Evolutionary conservation across 768 basidiomycete species (phyloP), one percentile per base, ranked within the genome.

Genomic region (Dentipellis fragilis): DNA sequence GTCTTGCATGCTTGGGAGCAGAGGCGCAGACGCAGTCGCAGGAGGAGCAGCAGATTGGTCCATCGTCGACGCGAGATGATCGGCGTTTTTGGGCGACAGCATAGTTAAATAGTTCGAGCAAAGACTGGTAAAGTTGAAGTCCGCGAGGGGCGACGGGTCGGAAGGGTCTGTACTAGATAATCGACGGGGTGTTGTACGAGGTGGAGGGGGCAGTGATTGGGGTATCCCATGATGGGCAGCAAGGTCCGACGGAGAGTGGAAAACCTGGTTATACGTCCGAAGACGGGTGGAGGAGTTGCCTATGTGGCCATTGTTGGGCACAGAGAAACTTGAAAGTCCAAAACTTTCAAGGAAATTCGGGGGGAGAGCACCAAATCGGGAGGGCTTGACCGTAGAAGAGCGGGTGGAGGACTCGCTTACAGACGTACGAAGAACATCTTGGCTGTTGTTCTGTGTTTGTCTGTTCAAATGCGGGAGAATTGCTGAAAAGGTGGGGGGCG

Each of bases 211-310:
- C 49, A 89, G 69, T 59, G 75, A 78, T 62, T 81, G 79, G 58
- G 87, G 87, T 66, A 89, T 81, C 71, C 86, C 87, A 87, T 88
- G 82, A 57, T 87, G 87, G 65, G 81, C 75, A 63, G 85, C 83
- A 55, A 86, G 73, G 72, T 85, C 87, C 71, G 78, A 77, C 54
- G 82, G 71, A 68, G 79, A 79, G 64, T 73, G 70, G 64, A 86
- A 87, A 62, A 87, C 78, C 72, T 68, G 66, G 56, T 73, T 74
- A 40, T 78, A 78, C 73, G 87, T 85, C 84, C 81, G 72, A 69
- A 73, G 85, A 87, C 84, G 82, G 67, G 70, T 67, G 64, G 71
- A 68, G 57, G 68, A 65, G 23, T 69, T 67, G 71, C 72, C 84
- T 80, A 88, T 64, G 66, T 78, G 65, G 66, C 63, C 85, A 88